Base-by-base conservation (phyloP, 257 asterid genomes). In the Lycium ferocissimum region DNA sequence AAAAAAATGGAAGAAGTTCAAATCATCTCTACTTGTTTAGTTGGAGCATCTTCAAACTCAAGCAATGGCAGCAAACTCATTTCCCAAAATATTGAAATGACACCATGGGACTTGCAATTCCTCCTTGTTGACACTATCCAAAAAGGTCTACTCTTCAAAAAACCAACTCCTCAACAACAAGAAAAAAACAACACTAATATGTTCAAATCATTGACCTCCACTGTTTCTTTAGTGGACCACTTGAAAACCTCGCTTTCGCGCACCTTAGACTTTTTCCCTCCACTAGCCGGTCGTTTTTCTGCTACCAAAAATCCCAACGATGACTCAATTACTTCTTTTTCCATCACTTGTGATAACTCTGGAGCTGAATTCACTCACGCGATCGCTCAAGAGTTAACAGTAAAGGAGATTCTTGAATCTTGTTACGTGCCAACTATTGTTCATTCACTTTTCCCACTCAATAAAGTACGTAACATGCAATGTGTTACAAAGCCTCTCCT, bases 231-330 rank as follows among this genome's bases (percentile, higher is more conserved):
- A 10, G 17, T 85, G 11, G 38, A 87, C 2, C 86, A 76, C 35
- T 75, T 85, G 57, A 85, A 85, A 15, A 33, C 11, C 5, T 67
- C 90, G 11, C 88, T 85, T n/a, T 87, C 88, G 5, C 83, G 58
- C 15, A 67, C 93, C 1, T 89, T 93, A 9, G 83, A 86, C 84
- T 89, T 86, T 86, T 93, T 90, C 6, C 92, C 93, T 38, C 94
- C 90, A 0, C 90, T 93, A 22, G 88, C 90, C 1, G 96, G 96
- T 45, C 94, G 92, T 71, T 71, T 88, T 1, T 80, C 79, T 54
- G 8, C 82, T 13, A 7, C 51, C 3, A 79, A 53, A 14, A 72
- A 83, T 66, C 84, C 81, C 7, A 0, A 78, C 0, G 83, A 91
- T 7, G 49, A 81, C 10, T 66, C 88, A 0, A 3, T 9, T 0